A percentile compares a stretch with the other conserved stretches of the same genome.
Evolutionary conservation across 202 grass and related monocot species (phyloP).

Genomic region (Schoenoplectus triqueter): DNA sequence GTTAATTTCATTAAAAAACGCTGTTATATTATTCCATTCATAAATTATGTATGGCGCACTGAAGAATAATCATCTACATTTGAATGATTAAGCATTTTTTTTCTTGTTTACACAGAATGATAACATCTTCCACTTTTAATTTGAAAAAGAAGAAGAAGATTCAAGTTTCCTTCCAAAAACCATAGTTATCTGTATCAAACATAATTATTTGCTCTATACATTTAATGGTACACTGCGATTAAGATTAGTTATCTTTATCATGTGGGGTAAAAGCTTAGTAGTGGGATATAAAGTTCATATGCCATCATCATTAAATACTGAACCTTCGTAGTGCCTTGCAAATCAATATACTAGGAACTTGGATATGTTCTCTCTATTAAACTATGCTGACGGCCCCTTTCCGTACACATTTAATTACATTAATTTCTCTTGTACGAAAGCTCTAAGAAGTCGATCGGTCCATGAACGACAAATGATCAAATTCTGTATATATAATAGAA

Average conservation of each 20-base stretch:
- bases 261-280: constrained; percentile 32
- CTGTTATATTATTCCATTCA: too few relatives aligned
- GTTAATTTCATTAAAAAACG: background rate
- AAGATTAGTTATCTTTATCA: constrained; percentile 12
- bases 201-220: background rate
- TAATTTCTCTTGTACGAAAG: background rate
- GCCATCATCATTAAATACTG: constrained; percentile 30
- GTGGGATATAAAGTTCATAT: constrained; percentile 40
- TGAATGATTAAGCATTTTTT: background rate
- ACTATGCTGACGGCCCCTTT: constrained; percentile 12
- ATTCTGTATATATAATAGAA: background rate
- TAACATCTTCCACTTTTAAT: background rate
- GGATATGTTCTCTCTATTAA: constrained; percentile 9
- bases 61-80: background rate
- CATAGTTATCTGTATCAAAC: too few relatives aligned
- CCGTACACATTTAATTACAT: constrained; percentile 17
- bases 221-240: constrained; percentile 34
- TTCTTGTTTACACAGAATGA: background rate
- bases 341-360: constrained; percentile 33
- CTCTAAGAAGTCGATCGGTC: too few relatives aligned
- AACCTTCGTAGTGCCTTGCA: constrained; percentile 40
- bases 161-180: background rate
- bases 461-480: background rate
- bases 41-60: too few relatives aligned
- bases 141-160: background rate